Base-by-base conservation (phyloP, 2,329 filamentous ascomycete species). In the Fusarium torulosum region DNA sequence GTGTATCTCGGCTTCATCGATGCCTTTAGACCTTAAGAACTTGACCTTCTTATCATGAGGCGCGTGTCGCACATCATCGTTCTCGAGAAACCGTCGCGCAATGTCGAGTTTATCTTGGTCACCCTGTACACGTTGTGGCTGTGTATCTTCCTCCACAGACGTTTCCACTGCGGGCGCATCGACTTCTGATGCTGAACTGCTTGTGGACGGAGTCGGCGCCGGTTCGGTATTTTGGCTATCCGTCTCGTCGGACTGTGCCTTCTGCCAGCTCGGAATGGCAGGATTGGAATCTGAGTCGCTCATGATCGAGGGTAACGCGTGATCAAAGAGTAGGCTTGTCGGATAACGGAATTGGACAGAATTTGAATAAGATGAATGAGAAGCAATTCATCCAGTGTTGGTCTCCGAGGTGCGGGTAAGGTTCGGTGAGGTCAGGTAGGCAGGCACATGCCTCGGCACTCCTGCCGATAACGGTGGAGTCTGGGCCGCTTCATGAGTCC, bases 21-120 rank as follows among this genome's bases (percentile, higher is more conserved):
- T 81, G 5, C 92, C 92, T 77, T 97, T 97, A 50, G 87, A 87
- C 73, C 89, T 85, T 2, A 97, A 81, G 71, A 97, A 97, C 9
- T 86, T 85, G 20, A 86, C 82, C 80, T 97, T 97, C 78, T 88
- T 90, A 56, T 92, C 90, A 43, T 84, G 83, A 0, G 90, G 83
- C 33, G 90, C 88, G 77, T 90, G 81, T 59, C 86, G 88, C 58
- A 97, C 91, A 20, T 85, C 83, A 9, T 91, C 88, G 62, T 96
- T 90, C 50, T 91, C 83, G 6, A 97, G 85, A 75, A 97, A 97
- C 53, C 84, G 86, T 42, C 86, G 84, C 27, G 94, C 93, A 74
- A 93, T 88, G 17, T 93, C 88, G 35, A 82, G 71, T 33, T 73
- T 71, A 47, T 77, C 72, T 40, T 78, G 70, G 7, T 19, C 45